A percentile compares a stretch with the other conserved stretches of the same genome.
These are phyloP conservation scores for Sporisorium iseilematis-ciliati DNA, from an alignment of 1,284 basidiomycete species.

Conservation along the genomic window DNA sequence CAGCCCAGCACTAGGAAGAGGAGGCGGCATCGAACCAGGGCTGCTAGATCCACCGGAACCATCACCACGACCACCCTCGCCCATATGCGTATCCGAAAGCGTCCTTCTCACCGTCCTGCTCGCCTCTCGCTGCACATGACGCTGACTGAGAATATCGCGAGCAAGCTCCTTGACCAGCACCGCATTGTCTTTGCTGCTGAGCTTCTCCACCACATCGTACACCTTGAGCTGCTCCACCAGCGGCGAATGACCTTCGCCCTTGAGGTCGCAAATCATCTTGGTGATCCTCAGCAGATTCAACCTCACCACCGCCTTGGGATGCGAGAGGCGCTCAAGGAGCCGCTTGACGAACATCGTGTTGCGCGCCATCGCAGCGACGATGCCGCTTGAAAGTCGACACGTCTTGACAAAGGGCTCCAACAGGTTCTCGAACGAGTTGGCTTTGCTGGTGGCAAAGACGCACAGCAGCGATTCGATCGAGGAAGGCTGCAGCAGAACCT, in stretches of 20 bases:
- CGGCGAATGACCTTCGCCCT: constrained; percentile 73
- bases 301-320: constrained; percentile 84
- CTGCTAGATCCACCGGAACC: constrained; percentile 12
- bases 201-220: constrained; percentile 55
- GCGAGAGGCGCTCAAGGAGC: constrained; percentile 83
- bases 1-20: constrained; percentile 18
- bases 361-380: constrained; percentile 80
- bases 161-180: constrained; percentile 75
- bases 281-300: constrained; percentile 89
- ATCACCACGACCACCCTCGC: constrained; percentile 17
- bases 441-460: constrained; percentile 84
- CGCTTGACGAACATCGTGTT: constrained; percentile 87
- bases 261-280: constrained; percentile 84
- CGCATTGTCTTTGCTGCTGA: constrained; percentile 54
- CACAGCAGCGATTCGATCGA: constrained; percentile 81
- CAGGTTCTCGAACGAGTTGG: constrained; percentile 92
- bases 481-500: constrained; percentile 79
- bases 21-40: constrained; percentile 21
- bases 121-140: constrained; percentile 25
- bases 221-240: constrained; percentile 56
- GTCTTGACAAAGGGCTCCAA: constrained; percentile 84
- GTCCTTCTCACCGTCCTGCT: constrained; percentile 39
- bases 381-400: constrained; percentile 80
- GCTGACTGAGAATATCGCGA: constrained; percentile 54
- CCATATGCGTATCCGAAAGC: constrained; percentile 49